Evolutionary conservation across 768 basidiomycete genomes (phyloP), one percentile per base, ranked within the genome.

Genomic region (Amanita pseudoporphyria): DNA sequence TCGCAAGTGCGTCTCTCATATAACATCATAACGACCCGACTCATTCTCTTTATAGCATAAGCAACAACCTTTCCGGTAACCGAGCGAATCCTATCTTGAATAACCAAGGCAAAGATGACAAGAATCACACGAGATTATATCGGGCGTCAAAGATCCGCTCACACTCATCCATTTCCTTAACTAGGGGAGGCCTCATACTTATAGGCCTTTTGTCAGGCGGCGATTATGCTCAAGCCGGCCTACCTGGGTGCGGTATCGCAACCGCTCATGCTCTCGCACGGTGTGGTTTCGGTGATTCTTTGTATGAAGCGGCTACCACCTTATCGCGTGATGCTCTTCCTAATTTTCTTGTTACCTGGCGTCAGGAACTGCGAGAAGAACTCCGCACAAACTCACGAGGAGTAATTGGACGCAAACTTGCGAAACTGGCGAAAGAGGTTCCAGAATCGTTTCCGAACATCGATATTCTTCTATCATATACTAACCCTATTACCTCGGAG

Each of bases 171-270:
- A 58, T 74, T 26, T 61, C 56, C 10, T 69, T 71, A 57, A 84
- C 78, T 16, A 80, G 85, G 26, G 84, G 80, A 24, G 89, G 90
- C 2, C 71, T 89, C 56, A 83, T 93, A 45, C 77, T 94, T 21
- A 84, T 93, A 37, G 91, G 82, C 2, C 71, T 94, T 1, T 71
- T 93, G 57, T 81, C 81, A n/a, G 93, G 93, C 0, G 93, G 93
- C 0, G 93, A 97, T 63, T 97, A 96, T 56, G 76, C 87, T 45
- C 78, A 79, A 43, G 84, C 72, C 10, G 87, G 87, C 14, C 65
- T 89, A 6, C 60, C 69, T 9, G 72, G 82, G 5, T 88, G 82
- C 56, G 90, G 90, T 2, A 67, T 76, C 18, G 73, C 73, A 18
- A 89, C 79, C 42, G 81, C 92, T 0, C 79, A 82, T 41, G 90